Conservation (phyloP, 768 basidiomycete species). For the Scleroderma bovista region DNA sequence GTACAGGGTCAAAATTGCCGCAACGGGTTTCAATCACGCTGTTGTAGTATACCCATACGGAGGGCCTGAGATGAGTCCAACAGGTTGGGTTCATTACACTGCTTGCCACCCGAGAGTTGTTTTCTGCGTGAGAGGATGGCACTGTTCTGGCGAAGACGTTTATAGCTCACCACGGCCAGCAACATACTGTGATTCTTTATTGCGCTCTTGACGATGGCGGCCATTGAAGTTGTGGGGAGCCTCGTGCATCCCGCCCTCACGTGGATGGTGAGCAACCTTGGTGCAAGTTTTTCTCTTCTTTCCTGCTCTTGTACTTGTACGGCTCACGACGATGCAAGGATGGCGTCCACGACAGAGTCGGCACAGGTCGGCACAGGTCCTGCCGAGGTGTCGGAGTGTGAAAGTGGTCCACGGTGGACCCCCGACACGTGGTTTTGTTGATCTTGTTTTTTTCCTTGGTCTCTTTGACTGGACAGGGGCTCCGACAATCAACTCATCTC, state of each 20-base stretch:
- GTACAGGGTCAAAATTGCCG: conserved; percentile 1
- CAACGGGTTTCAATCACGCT: neutral
- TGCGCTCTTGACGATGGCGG: neutral
- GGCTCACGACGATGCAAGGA: too few relatives aligned
- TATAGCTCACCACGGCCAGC: neutral
- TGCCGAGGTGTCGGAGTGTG: neutral
- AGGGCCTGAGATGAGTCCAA: neutral
- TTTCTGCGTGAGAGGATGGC: conserved; percentile 2
- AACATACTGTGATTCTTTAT: neutral
- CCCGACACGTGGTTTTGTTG: conserved; percentile 25
- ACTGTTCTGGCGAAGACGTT: neutral
- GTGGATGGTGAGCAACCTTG: too few relatives aligned
- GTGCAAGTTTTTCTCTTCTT: too few relatives aligned
- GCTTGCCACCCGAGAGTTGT: conserved; percentile 11
- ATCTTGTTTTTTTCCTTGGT: conserved; percentile 30
- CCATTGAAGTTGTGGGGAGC: neutral
- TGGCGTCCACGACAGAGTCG: too few relatives aligned
- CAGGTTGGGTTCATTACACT: neutral
- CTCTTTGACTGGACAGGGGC: conserved; percentile 31
- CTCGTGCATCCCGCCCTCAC: too few relatives aligned
- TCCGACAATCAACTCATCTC: conserved; percentile 32
- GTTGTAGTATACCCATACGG: neutral
- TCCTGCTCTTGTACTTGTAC: too few relatives aligned
- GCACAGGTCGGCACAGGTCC: too few relatives aligned
- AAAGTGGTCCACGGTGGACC: conserved; percentile 23